Conservation (phyloP, 1,139 yeast species). For the Pichia sp. region DNA sequence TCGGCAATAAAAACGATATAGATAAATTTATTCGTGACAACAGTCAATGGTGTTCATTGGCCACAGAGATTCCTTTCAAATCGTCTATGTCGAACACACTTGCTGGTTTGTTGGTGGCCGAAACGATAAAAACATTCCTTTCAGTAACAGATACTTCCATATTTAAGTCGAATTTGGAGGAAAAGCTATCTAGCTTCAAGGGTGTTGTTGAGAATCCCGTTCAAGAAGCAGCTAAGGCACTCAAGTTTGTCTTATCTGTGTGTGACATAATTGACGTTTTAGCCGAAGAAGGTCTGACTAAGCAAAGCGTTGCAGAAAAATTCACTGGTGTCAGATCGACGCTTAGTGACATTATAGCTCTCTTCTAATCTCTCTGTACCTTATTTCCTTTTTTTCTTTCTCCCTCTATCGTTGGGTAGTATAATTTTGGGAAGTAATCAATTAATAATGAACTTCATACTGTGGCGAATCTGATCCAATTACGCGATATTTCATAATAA, state of each 20-base stretch:
- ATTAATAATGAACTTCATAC: no score
- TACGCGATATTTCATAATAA: no score
- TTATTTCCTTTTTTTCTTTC: no score
- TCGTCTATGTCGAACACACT: conserved; percentile 37
- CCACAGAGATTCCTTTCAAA: conserved; percentile 59
- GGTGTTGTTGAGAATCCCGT: conserved; percentile 12
- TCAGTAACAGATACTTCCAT: conserved; percentile 23
- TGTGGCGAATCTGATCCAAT: no score
- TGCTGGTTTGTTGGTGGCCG: conserved; percentile 31
- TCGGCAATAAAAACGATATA: conserved; percentile 47
- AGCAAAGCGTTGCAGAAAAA: conserved; percentile 14
- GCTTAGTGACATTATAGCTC: not conserved
- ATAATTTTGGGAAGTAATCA: no score
- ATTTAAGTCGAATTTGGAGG: conserved; percentile 10
- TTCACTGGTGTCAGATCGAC: not conserved
- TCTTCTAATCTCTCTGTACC: not conserved
- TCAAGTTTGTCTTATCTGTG: conserved; percentile 13
- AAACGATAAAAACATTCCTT: conserved; percentile 34
- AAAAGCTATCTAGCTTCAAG: conserved; percentile 4
- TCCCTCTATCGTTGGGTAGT: no score
- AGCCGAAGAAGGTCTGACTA: conserved; percentile 17
- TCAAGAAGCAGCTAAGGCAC: conserved; percentile 13
- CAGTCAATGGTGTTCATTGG: conserved; percentile 55
- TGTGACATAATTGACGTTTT: conserved; percentile 20
- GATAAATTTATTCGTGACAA: conserved; percentile 37